phyloP scores from a whole-genome alignment of 2,329 filamentous ascomycete species.

The Daldinia eschscholtzii region DNA sequence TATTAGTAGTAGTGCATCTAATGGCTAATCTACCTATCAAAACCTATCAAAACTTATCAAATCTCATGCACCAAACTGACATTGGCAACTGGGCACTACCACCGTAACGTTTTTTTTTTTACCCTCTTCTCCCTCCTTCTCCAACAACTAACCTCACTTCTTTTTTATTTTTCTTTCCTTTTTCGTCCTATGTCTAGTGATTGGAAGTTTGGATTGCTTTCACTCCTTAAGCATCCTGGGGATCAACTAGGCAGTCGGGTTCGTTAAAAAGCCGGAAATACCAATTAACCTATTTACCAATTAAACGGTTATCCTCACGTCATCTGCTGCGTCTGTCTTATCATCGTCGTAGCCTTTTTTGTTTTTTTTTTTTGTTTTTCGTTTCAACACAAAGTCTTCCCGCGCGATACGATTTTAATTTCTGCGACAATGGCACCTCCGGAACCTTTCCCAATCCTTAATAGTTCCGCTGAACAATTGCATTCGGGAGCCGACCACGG shows the following conservation, averaged over 20 bases:
- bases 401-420: constrained; percentile 6
- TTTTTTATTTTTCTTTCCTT: not conserved
- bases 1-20: not conserved
- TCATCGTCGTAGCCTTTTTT: constrained; percentile 1
- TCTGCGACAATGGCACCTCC: constrained; percentile 58
- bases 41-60: constrained; percentile 19
- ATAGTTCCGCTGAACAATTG: constrained; percentile 63
- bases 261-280: constrained; percentile 23
- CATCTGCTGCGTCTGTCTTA: constrained; percentile 14
- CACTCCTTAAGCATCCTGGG: constrained; percentile 44
- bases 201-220: constrained; percentile 37
- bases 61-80: constrained; percentile 10
- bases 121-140: not conserved
- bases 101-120: constrained; percentile 18
- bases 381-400: not conserved
- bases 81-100: constrained; percentile 5
- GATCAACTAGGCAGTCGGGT: constrained; percentile 25
- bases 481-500: constrained; percentile 55
- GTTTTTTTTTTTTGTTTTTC: not conserved
- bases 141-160: constrained; percentile 12
- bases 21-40: constrained; percentile 29
- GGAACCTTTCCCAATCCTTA: constrained; percentile 69
- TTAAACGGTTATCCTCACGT: constrained; percentile 12
- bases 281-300: constrained; percentile 14
- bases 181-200: constrained; percentile 7